These are phyloP conservation scores for Pseudogymnoascus sp. DNA, from an alignment of 2,329 filamentous ascomycete species.

Conservation along the genomic window DNA sequence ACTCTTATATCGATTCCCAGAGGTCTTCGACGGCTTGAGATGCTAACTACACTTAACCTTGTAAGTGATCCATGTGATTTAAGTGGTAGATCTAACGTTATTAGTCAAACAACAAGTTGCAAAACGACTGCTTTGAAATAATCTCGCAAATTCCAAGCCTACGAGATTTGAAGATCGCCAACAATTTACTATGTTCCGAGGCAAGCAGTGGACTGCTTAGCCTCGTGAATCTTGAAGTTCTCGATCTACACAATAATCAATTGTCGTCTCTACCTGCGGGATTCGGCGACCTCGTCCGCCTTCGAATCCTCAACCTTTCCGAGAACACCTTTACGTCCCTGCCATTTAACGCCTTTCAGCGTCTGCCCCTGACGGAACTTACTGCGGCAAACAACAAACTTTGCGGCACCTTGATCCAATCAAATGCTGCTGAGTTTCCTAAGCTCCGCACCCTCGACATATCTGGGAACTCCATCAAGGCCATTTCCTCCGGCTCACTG, in stretches of 20 bases:
- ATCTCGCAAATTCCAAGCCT: conserved; percentile 65
- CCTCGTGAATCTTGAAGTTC: conserved; percentile 62
- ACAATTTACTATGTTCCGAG: conserved; percentile 63
- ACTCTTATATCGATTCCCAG: conserved; percentile 61
- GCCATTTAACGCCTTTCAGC: conserved; percentile 59
- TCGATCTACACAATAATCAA: conserved; percentile 76
- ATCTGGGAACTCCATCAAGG: conserved; percentile 61
- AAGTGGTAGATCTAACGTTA: not conserved
- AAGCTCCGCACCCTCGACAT: conserved; percentile 69
- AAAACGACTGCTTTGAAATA: conserved; percentile 60
- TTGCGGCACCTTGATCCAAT: conserved; percentile 60
- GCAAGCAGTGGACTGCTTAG: conserved; percentile 55
- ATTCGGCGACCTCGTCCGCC: conserved; percentile 55
- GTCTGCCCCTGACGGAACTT: conserved; percentile 64
- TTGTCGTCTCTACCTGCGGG: conserved; percentile 61
- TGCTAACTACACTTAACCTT: conserved; percentile 74
- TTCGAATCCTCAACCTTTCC: conserved; percentile 70
- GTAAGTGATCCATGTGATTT: conserved; percentile 36
- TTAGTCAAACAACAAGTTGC: conserved; percentile 72
- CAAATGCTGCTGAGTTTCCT: conserved; percentile 47
- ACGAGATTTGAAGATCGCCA: conserved; percentile 71
- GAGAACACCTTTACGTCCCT: conserved; percentile 68
- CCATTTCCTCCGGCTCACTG: conserved; percentile 22
- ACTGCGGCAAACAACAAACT: conserved; percentile 71
- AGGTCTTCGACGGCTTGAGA: conserved; percentile 63